phyloP scores from a whole-genome alignment of 2,329 filamentous ascomycete species.

The Diplodia scrobiculata region DNA sequence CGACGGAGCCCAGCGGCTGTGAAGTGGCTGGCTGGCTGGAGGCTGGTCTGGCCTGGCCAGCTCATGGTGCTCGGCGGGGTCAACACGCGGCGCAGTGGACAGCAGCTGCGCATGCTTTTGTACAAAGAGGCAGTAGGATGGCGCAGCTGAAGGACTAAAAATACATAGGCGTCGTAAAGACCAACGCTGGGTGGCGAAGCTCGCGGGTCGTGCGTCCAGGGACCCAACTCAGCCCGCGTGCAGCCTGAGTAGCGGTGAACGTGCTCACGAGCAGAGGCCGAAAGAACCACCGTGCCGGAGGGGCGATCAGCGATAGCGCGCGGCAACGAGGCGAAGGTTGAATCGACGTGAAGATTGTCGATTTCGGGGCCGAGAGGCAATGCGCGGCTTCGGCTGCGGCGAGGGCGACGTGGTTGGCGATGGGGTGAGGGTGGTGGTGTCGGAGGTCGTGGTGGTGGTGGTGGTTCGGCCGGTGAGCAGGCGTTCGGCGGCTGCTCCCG shows the following conservation, averaged over 20 bases:
- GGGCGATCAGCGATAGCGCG: slow-evolving; percentile 23
- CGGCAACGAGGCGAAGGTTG: slow-evolving; percentile 19
- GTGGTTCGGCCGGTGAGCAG: neutral
- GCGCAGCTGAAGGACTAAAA: slow-evolving; percentile 21
- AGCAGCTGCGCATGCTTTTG: neutral
- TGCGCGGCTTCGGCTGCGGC: neutral
- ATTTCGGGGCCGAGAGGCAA: neutral
- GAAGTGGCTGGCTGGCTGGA: slow-evolving; percentile 5
- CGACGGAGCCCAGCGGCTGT: neutral
- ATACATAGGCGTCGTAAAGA: slow-evolving; percentile 8
- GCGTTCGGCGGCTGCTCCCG: slow-evolving; percentile 10
- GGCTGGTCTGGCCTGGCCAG: neutral
- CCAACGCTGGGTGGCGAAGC: slow-evolving; percentile 18
- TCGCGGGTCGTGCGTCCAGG: slow-evolving; percentile 9
- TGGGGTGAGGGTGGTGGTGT: neutral
- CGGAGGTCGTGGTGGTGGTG: neutral
- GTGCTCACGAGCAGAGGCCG: slow-evolving; percentile 19
- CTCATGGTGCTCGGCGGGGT: neutral
- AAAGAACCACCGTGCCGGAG: slow-evolving; percentile 22
- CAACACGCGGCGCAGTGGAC: neutral
- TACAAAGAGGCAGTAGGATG: neutral
- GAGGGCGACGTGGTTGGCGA: neutral
- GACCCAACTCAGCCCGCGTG: slow-evolving; percentile 6
- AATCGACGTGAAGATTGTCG: slow-evolving; percentile 5
- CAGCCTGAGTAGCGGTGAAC: slow-evolving; percentile 20